Evolutionary conservation across 2,329 filamentous ascomycete species (phyloP).

Genomic region (Beauveria bassiana): DNA sequence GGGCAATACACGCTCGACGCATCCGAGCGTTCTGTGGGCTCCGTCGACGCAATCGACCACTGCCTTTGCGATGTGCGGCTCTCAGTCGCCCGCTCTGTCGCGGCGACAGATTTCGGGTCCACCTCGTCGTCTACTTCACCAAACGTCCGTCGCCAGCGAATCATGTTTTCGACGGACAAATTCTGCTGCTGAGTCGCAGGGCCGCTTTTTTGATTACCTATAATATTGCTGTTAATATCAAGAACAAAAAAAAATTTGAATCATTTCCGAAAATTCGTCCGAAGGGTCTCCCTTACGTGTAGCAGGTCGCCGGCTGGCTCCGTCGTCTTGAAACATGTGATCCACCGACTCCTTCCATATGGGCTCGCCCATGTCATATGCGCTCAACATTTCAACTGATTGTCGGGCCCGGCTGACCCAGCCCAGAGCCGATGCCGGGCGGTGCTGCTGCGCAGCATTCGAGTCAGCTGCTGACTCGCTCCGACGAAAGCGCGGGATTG

Average conservation of each 20-base stretch:
- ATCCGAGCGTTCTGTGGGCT: constrained; percentile 28
- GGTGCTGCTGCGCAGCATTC: not conserved
- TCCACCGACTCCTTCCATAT: not conserved
- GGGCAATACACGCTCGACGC: constrained; percentile 30
- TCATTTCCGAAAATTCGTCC: not conserved
- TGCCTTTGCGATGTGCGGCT: constrained; percentile 16
- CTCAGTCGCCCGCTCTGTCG: not conserved
- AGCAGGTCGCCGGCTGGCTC: not conserved
- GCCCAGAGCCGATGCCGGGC: not conserved
- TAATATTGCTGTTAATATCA: not conserved
- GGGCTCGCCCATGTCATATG: not conserved
- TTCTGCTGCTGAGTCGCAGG: not conserved
- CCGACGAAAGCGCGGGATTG: constrained; percentile 1
- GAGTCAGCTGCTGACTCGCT: not conserved
- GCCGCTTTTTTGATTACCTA: not conserved
- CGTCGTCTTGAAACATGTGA: not conserved
- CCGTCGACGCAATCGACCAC: constrained; percentile 36
- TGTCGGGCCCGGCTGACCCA: constrained; percentile 6
- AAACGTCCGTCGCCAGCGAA: not conserved
- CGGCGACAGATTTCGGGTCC: not conserved
- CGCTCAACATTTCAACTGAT: not conserved
- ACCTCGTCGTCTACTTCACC: not conserved
- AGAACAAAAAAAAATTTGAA: not conserved
- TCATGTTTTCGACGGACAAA: constrained; percentile 3
- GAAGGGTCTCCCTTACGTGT: not conserved